Conservation (phyloP, 1,139 yeast species). For the Debaryomyces sp. region DNA sequence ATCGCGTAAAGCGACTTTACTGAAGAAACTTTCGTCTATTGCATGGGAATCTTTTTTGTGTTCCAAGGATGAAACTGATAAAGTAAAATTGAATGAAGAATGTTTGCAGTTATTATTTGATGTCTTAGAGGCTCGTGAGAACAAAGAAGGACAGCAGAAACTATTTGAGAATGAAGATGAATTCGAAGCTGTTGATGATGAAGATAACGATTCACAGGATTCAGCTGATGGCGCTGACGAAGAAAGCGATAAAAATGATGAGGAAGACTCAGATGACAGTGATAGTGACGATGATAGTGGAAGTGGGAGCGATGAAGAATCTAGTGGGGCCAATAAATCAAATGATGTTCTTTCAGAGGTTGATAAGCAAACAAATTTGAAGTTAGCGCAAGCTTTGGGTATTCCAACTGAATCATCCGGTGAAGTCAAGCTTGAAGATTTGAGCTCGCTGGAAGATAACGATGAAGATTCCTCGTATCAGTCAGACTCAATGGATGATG, state of each 20-base stretch:
- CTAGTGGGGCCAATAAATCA: conserved; percentile 27
- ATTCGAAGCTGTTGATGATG: conserved; percentile 35
- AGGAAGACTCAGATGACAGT: conserved; percentile 32
- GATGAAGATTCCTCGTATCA: conserved; percentile 48
- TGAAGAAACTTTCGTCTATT: conserved; percentile 69
- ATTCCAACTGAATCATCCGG: conserved; percentile 55
- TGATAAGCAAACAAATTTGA: conserved; percentile 70
- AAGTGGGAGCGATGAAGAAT: conserved; percentile 26
- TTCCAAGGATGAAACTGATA: conserved; percentile 28
- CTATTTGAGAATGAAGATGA: conserved; percentile 71
- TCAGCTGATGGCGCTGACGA: conserved; percentile 33
- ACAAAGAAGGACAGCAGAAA: conserved; percentile 76
- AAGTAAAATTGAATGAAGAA: conserved; percentile 37
- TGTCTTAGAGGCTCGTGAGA: conserved; percentile 74
- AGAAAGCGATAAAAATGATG: conserved; percentile 38
- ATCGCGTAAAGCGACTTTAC: conserved; percentile 69
- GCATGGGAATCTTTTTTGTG: conserved; percentile 71
- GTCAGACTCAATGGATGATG: conserved; percentile 92
- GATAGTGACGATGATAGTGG: conserved; percentile 31
- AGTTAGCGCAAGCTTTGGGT: conserved; percentile 78
- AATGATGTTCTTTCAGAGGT: conserved; percentile 48
- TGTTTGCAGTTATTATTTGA: conserved; percentile 65
- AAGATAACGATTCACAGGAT: conserved; percentile 21
- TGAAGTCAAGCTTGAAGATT: conserved; percentile 47
- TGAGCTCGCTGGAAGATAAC: conserved; percentile 41